Conservation (phyloP, 2,329 filamentous ascomycete species). For the Pseudogymnoascus sp. region DNA sequence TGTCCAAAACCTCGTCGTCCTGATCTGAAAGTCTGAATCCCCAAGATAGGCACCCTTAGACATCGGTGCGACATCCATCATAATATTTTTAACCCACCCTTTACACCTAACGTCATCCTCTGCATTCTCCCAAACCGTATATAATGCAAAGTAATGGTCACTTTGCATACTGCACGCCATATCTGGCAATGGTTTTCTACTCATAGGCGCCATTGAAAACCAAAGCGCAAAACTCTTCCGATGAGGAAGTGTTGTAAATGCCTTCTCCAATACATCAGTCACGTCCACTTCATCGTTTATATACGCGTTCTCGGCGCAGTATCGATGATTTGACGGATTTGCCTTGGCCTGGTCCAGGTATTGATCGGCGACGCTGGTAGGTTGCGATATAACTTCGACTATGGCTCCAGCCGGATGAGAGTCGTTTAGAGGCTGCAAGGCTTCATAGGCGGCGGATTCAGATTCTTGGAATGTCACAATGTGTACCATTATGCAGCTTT, state of each 20-base stretch:
- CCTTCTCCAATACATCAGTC: conserved; percentile 33
- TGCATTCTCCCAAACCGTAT: conserved; percentile 40
- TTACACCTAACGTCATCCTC: conserved; percentile 36
- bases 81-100: conserved; percentile 36
- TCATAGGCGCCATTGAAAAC: conserved; percentile 42
- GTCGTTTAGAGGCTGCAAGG: conserved; percentile 32
- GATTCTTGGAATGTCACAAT: conserved; percentile 35
- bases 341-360: conserved; percentile 36
- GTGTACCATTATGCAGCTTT: conserved; percentile 29
- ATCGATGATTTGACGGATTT: conserved; percentile 42
- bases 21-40: conserved; percentile 43
- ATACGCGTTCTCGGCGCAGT: conserved; percentile 43
- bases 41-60: conserved; percentile 44
- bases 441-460: conserved; percentile 27
- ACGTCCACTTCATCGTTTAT: conserved; percentile 39
- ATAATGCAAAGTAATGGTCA: conserved; percentile 48
- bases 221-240: conserved; percentile 39
- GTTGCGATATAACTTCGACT: conserved; percentile 30
- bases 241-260: conserved; percentile 39
- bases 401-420: conserved; percentile 31
- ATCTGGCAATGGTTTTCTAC: conserved; percentile 32
- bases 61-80: conserved; percentile 32
- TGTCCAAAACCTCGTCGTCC: conserved; percentile 40
- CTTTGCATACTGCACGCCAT: conserved; percentile 48
- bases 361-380: conserved; percentile 33